These are phyloP conservation scores for Aphanomyces invadans DNA, from an alignment of 352 stramenopile genomes.

Conservation along the genomic window DNA sequence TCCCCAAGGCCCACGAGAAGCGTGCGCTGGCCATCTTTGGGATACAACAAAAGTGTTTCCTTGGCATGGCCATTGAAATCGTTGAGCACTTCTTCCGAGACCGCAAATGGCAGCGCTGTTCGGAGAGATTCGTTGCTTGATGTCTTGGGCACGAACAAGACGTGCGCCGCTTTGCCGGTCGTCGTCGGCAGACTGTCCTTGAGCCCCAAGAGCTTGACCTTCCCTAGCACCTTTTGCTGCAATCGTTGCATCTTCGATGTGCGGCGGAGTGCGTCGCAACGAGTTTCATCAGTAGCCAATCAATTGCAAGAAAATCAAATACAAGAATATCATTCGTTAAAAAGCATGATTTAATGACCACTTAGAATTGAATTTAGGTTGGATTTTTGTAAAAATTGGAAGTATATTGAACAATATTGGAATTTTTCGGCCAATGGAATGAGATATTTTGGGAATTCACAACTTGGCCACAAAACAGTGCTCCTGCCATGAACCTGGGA, in stretches of 20 bases:
- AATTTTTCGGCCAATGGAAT: not conserved
- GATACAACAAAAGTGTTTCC: constrained; percentile 69
- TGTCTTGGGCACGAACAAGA: constrained; percentile 22
- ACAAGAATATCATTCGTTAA: not conserved
- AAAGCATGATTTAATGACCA: too few relatives aligned
- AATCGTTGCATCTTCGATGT: constrained; percentile 4
- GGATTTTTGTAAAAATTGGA: too few relatives aligned
- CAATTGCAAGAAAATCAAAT: not conserved
- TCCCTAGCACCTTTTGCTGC: constrained; percentile 7
- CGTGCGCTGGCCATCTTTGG: constrained; percentile 44
- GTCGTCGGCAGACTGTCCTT: not conserved
- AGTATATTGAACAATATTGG: too few relatives aligned
- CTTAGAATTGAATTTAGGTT: too few relatives aligned
- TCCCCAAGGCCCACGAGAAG: constrained; percentile 70
- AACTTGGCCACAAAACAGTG: not conserved
- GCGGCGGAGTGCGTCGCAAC: not conserved
- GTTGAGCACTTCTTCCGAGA: constrained; percentile 48
- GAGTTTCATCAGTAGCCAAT: not conserved
- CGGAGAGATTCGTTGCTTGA: not conserved
- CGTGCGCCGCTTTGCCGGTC: constrained; percentile 7
- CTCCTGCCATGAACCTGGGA: not conserved
- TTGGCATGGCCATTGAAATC: constrained; percentile 61
- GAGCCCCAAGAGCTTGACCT: not conserved
- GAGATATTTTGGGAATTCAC: not conserved
- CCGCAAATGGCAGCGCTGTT: constrained; percentile 45